Percentiles rank a stretch among this genome's conserved stretches.
Evolutionary conservation across 208 protist species (phyloP).

Genomic region (Plasmodiophora brassicae): DNA sequence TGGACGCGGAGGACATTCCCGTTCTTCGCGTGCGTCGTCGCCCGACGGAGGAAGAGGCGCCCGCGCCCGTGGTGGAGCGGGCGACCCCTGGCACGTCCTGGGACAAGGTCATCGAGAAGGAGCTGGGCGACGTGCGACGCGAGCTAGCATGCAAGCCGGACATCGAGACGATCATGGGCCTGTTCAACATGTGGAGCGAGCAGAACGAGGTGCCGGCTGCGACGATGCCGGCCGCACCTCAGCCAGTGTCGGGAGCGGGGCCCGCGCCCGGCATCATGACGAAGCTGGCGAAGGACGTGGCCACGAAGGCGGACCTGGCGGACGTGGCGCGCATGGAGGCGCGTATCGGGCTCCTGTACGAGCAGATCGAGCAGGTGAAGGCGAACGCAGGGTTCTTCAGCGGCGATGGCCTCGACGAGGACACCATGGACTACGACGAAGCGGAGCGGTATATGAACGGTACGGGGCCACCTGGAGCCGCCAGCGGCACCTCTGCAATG

Average conservation of each 20-base stretch:
- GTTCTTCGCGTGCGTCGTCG: too few species aligned
- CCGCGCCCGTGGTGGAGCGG: too few species aligned
- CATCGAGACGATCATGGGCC: not conserved
- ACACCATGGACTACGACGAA: not conserved
- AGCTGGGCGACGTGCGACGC: not conserved
- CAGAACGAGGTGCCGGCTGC: too few species aligned
- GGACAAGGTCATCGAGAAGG: not conserved
- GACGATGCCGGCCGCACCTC: too few species aligned
- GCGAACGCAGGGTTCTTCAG: not conserved
- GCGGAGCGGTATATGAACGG: not conserved
- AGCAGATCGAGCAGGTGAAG: not conserved
- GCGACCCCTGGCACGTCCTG: too few species aligned
- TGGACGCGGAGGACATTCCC: too few species aligned
- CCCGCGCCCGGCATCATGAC: too few species aligned
- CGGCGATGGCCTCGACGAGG: not conserved
- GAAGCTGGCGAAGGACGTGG: slow-evolving; percentile 5
- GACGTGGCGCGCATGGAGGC: not conserved
- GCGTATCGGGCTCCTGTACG: not conserved
- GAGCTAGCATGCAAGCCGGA: not conserved
- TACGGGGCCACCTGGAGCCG: not conserved
- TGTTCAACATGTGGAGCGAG: slow-evolving; percentile 1
- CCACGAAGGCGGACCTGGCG: not conserved
- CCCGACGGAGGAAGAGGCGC: too few species aligned
- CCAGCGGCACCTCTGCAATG: too few species aligned
- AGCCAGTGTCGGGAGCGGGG: too few species aligned